A percentile compares a stretch with the other conserved stretches of the same genome.
phyloP scores from a whole-genome alignment of 2,329 filamentous ascomycete species.

The Nemania sp. region DNA sequence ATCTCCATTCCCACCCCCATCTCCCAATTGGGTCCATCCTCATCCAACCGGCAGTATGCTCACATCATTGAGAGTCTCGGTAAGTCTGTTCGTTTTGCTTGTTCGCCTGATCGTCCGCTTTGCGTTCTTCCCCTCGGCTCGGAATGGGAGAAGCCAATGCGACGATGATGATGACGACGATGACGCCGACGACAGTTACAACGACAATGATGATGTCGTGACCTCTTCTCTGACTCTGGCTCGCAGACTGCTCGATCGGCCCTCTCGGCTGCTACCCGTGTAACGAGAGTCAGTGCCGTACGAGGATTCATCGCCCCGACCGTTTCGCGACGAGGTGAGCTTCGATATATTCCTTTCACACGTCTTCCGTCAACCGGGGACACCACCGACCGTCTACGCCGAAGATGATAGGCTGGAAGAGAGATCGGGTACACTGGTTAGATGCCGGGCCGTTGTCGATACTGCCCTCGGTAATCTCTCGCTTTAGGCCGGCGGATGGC shows the following conservation, averaged over 20 bases:
- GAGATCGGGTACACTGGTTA: too few species aligned
- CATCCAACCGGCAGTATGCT: conserved; percentile 56
- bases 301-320: conserved; percentile 65
- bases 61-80: conserved; percentile 59
- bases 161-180: too few species aligned
- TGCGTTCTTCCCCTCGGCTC: neutral
- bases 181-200: too few species aligned
- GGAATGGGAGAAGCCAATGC: neutral
- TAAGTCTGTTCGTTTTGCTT: too few species aligned
- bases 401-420: neutral
- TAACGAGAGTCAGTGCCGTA: conserved; percentile 53
- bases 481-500: neutral
- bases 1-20: conserved; percentile 31
- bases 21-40: conserved; percentile 56
- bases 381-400: neutral
- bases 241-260: conserved; percentile 55
- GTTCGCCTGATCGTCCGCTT: neutral
- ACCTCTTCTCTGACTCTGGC: conserved; percentile 9
- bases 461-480: neutral
- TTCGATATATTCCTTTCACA: conserved; percentile 36
- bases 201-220: too few species aligned
- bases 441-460: too few species aligned
- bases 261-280: conserved; percentile 55
- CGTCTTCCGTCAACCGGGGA: neutral
- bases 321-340: conserved; percentile 64